Base-by-base conservation (phyloP, 305 asterid species). In the Solanum chacoense region DNA sequence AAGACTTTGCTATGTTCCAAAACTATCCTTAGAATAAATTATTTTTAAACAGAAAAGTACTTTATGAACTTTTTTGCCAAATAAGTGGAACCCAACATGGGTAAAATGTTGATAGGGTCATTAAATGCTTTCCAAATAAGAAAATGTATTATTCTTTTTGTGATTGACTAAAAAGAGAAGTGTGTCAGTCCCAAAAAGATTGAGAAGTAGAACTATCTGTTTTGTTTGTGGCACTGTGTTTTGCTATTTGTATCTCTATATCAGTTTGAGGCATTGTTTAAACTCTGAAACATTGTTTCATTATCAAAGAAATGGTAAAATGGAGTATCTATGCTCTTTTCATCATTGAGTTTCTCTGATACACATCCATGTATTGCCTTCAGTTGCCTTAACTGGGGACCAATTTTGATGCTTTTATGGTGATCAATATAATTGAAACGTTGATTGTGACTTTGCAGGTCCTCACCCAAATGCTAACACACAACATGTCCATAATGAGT, bases 401-500 rank as follows among this genome's bases (percentile, higher is more conserved):
- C 34, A 26, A 12, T 11, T 38, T 38, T 50, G 72, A 31, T 83
- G 87, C 73, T 55, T 31, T 26, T 55, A 37, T 6, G 87, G 73
- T 20, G 86, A 83, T 83, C 73, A 83, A 50, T 31, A 11, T 78
- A 83, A 45, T 50, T 31, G 87, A 83, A 24, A 83, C 13, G 36
- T 3, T 88, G 13, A n/a, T 69, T 78, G 63, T 90, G 89, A 87
- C 80, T 91, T 89, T 90, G 76, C 95, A 96, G 99, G 95, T 93
- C 99, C 99, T 90, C 99, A 96, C 92, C 93, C 50, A 78, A 95
- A 93, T 91, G 99, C 99, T 90, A 96, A 94, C 83, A 92, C 90
- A 92, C 90, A 90, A 89, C 92, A 94, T 93, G 97, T 96, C 75
- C 94, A 88, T 87, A 97, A 97, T 89, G 99, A 96, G 94, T 87